Conservation (phyloP, 176 grass and related monocot species). For the Oryza glaberrima region DNA sequence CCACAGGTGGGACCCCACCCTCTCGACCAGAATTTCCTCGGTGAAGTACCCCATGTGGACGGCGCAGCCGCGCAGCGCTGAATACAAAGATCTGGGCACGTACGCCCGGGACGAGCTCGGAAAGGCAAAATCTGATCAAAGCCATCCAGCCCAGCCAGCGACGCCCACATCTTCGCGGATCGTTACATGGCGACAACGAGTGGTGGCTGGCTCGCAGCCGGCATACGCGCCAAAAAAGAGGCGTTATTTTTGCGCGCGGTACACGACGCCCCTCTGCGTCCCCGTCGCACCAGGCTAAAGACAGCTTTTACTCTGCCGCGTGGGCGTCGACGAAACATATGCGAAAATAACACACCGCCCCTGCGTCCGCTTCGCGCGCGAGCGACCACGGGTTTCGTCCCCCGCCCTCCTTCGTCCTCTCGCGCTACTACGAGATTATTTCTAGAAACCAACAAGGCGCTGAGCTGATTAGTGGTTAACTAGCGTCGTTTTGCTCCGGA, state of each 20-base stretch:
- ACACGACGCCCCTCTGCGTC: conserved; percentile 14
- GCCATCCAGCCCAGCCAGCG: background rate
- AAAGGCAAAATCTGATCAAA: conserved; percentile 9
- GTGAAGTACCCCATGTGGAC: conserved; percentile 44
- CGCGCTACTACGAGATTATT: background rate
- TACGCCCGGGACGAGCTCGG: conserved; percentile 15
- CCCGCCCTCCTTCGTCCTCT: background rate
- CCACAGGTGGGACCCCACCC: background rate
- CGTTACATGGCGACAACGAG: background rate
- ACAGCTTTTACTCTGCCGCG: conserved; percentile 36
- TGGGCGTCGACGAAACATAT: conserved; percentile 44
- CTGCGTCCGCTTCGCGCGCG: background rate
- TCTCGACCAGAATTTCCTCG: conserved; percentile 18
- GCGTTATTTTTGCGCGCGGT: conserved; percentile 4
- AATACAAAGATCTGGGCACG: conserved; percentile 31
- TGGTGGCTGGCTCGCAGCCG: background rate
- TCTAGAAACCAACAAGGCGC: background rate
- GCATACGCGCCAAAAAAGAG: conserved; percentile 28
- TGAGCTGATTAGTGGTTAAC: background rate
- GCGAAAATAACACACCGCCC: conserved; percentile 18
- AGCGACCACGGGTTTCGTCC: background rate
- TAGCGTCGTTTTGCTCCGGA: too few species aligned
- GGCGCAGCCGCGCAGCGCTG: conserved; percentile 36
- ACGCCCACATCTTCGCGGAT: background rate
- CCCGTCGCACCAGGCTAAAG: conserved; percentile 4